phyloP scores from a whole-genome alignment of 192 early-diverging fungal species.

The Diversispora eburnea region DNA sequence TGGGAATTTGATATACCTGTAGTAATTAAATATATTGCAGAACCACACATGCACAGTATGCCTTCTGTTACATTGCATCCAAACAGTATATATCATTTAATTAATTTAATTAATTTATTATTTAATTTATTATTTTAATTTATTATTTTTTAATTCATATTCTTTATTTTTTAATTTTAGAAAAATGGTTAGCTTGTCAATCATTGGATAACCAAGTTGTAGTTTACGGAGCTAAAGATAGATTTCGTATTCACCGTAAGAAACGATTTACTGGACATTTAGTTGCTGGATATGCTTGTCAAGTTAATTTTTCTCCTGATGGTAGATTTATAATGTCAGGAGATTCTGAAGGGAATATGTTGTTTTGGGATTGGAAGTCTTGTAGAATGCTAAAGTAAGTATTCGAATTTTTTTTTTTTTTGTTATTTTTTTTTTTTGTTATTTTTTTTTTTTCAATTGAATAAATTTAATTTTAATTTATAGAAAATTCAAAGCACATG shows the following conservation, averaged over 20 bases:
- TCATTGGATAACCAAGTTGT: conserved; percentile 96
- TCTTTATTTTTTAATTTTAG: conserved; percentile 39
- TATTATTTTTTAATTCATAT: background rate
- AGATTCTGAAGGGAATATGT: conserved; percentile 88
- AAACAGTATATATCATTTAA: conserved; percentile 58
- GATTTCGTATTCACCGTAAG: conserved; percentile 83
- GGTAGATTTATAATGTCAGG: conserved; percentile 83
- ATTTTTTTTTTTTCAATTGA: too few relatives aligned
- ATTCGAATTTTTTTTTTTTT: background rate
- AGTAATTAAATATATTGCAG: conserved; percentile 95
- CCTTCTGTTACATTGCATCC: conserved; percentile 88
- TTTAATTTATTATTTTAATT: background rate
- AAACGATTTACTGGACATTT: conserved; percentile 91
- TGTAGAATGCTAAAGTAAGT: conserved; percentile 68
- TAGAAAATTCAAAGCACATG: conserved; percentile 86
- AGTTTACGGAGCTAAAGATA: conserved; percentile 81
- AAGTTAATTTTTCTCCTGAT: conserved; percentile 90
- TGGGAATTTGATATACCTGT: conserved; percentile 99
- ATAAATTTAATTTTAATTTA: background rate
- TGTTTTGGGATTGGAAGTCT: conserved; percentile 87
- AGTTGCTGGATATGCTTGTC: conserved; percentile 95
- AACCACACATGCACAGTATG: conserved; percentile 95
- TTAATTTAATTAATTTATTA: background rate
- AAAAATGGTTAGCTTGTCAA: conserved; percentile 92
- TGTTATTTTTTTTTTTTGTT: background rate